Conservation (phyloP, 257 asterid species). For the Solanum gracilifrons region DNA sequence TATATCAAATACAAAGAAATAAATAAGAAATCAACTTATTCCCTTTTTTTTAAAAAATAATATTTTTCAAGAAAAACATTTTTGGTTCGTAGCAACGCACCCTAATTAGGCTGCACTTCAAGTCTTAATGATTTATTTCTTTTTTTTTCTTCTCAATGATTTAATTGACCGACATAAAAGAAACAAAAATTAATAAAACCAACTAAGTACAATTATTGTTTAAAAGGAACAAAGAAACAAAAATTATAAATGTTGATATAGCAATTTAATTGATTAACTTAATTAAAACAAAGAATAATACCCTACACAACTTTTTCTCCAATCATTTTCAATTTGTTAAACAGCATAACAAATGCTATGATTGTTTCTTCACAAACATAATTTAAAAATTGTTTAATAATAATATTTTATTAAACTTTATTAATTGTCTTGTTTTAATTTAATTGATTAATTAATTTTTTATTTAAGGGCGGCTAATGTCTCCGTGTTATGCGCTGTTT, state of each 20-base stretch:
- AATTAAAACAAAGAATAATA: neutral
- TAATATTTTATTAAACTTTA: neutral
- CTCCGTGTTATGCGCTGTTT: neutral
- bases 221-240: neutral
- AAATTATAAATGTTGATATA: neutral
- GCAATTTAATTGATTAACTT: neutral
- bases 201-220: neutral
- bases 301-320: neutral
- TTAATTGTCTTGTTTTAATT: neutral
- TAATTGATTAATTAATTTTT: neutral
- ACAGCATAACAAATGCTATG: neutral
- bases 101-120: neutral
- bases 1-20: too few relatives aligned
- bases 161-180: neutral
- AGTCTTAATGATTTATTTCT: neutral
- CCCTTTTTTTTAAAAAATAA: too few relatives aligned
- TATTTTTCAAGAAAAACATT: too few relatives aligned
- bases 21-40: too few relatives aligned
- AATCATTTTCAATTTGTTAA: neutral
- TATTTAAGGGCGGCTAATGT: neutral
- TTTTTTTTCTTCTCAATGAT: neutral
- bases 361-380: neutral
- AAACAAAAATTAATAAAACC: neutral
- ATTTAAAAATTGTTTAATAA: neutral
- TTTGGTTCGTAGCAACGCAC: neutral